A percentile compares a stretch with the other conserved stretches of the same genome.
These are phyloP conservation scores for Sordaria brevicollis DNA, from an alignment of 495 filamentous ascomycete genomes.

Conservation along the genomic window DNA sequence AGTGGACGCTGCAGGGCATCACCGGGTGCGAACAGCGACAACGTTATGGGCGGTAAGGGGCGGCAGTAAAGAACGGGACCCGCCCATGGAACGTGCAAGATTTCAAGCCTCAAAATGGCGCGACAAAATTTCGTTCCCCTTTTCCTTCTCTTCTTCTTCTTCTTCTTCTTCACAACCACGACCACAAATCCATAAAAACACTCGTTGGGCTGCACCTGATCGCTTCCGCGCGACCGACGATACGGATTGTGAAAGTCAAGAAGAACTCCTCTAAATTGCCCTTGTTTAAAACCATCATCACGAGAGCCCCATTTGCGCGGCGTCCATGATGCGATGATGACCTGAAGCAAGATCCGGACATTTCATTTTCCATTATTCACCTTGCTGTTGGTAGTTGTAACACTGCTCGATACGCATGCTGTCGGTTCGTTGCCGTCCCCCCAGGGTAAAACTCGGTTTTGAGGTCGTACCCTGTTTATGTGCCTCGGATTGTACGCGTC, in stretches of 20 bases:
- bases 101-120: conserved; percentile 1
- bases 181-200: conserved; percentile 88
- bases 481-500: neutral
- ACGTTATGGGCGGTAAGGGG: conserved; percentile 20
- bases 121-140: conserved; percentile 6
- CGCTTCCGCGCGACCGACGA: conserved; percentile 58
- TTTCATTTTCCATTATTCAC: neutral
- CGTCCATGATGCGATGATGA: conserved; percentile 98
- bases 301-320: conserved; percentile 71
- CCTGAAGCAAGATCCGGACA: conserved; percentile 58
- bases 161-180: conserved; percentile 46
- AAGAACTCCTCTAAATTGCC: conserved; percentile 40
- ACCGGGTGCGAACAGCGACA: neutral
- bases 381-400: conserved; percentile 8
- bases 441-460: neutral
- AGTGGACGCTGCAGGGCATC: neutral
- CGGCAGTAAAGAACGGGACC: conserved; percentile 3
- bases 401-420: neutral
- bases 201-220: conserved; percentile 53
- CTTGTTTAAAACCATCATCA: conserved; percentile 98
- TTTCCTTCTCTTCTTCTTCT: conserved; percentile 16
- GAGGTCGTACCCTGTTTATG: neutral
- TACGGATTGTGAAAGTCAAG: conserved; percentile 70
- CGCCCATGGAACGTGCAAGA: conserved; percentile 6
- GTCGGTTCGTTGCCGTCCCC: too few species aligned